Evolutionary conservation across 306 rosid genomes (phyloP), one percentile per base, ranked within the genome.

Genomic region (Albizia julibrissin): DNA sequence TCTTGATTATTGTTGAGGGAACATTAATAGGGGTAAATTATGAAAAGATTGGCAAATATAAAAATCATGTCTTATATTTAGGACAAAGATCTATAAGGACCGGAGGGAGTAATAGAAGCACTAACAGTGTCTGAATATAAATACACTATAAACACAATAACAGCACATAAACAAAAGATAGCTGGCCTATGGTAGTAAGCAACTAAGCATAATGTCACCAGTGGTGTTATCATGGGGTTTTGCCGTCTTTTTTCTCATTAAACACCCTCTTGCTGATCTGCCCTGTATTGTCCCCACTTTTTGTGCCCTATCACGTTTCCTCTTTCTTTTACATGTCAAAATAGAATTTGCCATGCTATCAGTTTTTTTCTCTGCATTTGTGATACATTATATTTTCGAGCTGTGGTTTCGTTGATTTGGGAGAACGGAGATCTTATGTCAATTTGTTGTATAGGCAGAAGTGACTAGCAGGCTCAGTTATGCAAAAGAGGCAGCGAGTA

Each of bases 391-490:
- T 73, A 62, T 65, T 73, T 80, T 66, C 24, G 64, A 66, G 46
- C 50, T 54, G 61, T 54, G 26, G 26, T 31, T 80, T 24, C 22
- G 76, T 56, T 69, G 39, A 76, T 39, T 81, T 26, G 29, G 16
- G 10, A 16, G 24, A 18, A 42, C 29, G 50, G 78, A 33, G n/a
- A 24, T 43, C 80, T 58, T 54, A 54, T 34, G 16, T 85, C 72
- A 67, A 18, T 22, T 81, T 75, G 29, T 71, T 76, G 62, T 82
- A n/a, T 56, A 93, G 99, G 98, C 97, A 7, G 99, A 93, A 90
- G 99, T 95, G 83, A 90, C 98, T 69, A 94, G 91, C 82, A 87
- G 98, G 91, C 86, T 95, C 82, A 83, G 86, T 77, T 93, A 90
- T 83, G 91, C 96, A 43, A 93, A 89, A 85, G 98, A 91, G 82